Conservation (phyloP, 2,329 filamentous ascomycete species). For the Magnaporthiopsis poae region DNA sequence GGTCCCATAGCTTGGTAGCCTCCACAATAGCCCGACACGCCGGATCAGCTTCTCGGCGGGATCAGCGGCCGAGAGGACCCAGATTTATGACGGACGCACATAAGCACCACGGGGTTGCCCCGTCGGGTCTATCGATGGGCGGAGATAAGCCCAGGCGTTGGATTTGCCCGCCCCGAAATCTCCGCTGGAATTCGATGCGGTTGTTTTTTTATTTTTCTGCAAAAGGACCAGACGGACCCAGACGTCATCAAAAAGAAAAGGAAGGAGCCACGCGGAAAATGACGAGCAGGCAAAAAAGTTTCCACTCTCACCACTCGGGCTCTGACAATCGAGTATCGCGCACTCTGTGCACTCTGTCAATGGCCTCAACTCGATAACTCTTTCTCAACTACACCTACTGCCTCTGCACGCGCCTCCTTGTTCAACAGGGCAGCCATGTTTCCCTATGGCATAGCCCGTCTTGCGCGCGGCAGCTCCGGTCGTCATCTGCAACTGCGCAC, state of each 20-base stretch:
- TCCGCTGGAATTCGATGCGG: not conserved
- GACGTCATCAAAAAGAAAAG: not conserved
- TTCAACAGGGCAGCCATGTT: not conserved
- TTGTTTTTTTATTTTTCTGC: not conserved
- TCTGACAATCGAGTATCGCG: not conserved
- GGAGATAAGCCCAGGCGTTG: not conserved
- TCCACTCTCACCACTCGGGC: not conserved
- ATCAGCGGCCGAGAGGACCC: no score
- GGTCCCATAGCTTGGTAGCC: not conserved
- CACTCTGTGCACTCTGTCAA: not conserved
- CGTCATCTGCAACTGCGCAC: not conserved
- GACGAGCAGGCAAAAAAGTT: not conserved
- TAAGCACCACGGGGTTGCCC: no score
- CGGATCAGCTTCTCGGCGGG: no score
- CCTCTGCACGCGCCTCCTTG: not conserved
- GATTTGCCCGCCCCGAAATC: not conserved
- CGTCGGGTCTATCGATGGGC: no score
- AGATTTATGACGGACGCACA: no score
- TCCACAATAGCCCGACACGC: no score
- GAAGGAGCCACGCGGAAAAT: not conserved
- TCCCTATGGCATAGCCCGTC: not conserved
- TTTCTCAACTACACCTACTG: not conserved
- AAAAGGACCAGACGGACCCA: not conserved
- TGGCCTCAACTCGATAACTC: not conserved
- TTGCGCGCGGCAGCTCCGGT: not conserved